phyloP scores from a whole-genome alignment of 495 filamentous ascomycete species.

The Podospora comata region DNA sequence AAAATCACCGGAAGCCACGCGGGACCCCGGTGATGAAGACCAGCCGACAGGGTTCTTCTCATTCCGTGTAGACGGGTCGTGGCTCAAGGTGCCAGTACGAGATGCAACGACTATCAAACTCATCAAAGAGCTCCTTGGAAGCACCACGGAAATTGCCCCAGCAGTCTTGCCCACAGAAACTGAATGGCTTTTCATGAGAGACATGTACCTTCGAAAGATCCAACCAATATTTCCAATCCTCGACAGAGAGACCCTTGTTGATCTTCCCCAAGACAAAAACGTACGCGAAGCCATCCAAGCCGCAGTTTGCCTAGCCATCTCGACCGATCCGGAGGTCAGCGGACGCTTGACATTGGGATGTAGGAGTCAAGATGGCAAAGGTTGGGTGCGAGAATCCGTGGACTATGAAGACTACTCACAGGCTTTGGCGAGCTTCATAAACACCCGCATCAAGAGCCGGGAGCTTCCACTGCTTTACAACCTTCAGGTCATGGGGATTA shows the following conservation, averaged over 20 bases:
- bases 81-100: constrained; percentile 12
- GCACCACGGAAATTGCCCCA: constrained; percentile 19
- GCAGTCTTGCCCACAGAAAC: constrained; percentile 36
- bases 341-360: constrained; percentile 31
- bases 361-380: constrained; percentile 29
- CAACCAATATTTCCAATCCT: constrained; percentile 52
- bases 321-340: constrained; percentile 39
- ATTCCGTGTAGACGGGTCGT: constrained; percentile 13
- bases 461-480: constrained; percentile 18
- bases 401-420: constrained; percentile 36
- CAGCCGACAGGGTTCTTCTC: constrained; percentile 8
- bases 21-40: neutral
- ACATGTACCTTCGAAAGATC: constrained; percentile 45
- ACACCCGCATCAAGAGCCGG: constrained; percentile 23
- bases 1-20: neutral
- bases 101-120: constrained; percentile 12
- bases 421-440: constrained; percentile 32
- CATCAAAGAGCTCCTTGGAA: constrained; percentile 10
- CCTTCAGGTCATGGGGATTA: constrained; percentile 27
- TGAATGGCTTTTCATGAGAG: constrained; percentile 35
- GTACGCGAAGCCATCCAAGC: constrained; percentile 34
- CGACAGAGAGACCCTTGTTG: constrained; percentile 26
- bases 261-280: constrained; percentile 10
- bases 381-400: constrained; percentile 26
- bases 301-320: constrained; percentile 50